Evolutionary conservation across 148 eudicot genomes (phyloP).

Genomic region (Arbutus unedo): DNA sequence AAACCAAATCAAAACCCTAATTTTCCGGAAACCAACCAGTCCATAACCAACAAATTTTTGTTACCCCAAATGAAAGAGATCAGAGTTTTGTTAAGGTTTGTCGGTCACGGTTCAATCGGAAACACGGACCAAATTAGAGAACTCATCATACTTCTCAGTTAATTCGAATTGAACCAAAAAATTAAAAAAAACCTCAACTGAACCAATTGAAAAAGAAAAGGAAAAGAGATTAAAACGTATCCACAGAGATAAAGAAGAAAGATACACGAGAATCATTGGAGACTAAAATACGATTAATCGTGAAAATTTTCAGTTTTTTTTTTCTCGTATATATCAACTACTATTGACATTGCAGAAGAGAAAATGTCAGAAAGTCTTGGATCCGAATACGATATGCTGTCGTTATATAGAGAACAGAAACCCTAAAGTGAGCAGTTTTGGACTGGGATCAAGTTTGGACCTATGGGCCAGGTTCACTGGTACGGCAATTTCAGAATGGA

Average conservation of each 20-base stretch:
- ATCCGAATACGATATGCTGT: too few species aligned
- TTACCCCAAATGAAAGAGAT: conserved; percentile 1
- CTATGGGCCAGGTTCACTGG: neutral
- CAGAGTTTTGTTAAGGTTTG: conserved; percentile 27
- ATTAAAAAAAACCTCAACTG: neutral
- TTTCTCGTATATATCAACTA: too few species aligned
- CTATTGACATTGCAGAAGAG: too few species aligned
- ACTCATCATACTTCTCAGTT: conserved; percentile 16
- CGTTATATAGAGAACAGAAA: neutral
- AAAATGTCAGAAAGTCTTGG: too few species aligned
- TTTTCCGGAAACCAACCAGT: too few species aligned
- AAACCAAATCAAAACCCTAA: too few species aligned
- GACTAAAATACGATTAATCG: too few species aligned
- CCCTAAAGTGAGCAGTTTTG: neutral
- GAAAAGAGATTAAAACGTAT: neutral
- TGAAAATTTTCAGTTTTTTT: too few species aligned
- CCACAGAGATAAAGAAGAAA: too few species aligned
- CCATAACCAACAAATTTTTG: neutral
- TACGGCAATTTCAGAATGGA: too few species aligned
- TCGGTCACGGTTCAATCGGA: conserved; percentile 32
- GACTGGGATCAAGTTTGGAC: neutral
- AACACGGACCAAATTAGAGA: conserved; percentile 28
- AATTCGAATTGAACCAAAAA: neutral
- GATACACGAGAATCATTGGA: neutral
- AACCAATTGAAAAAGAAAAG: neutral